Evolutionary conservation across 2,329 filamentous ascomycete species (phyloP).

Genomic region (Arthroderma uncinatum): DNA sequence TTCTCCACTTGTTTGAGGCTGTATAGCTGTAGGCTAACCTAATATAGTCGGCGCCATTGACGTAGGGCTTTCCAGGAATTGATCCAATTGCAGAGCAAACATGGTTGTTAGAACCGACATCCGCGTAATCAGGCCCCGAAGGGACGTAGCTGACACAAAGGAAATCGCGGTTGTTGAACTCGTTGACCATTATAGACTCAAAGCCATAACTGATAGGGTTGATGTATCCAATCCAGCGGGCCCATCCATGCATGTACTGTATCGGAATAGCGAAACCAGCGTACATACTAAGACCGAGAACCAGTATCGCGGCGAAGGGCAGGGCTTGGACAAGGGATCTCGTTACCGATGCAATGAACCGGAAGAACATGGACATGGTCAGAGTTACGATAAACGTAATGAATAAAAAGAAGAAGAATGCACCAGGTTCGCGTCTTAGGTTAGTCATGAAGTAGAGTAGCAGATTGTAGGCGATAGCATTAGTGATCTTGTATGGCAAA

Average conservation of each 20-base stretch:
- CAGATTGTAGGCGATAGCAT: slow-evolving; percentile 64
- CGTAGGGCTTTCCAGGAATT: slow-evolving; percentile 39
- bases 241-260: slow-evolving; percentile 66
- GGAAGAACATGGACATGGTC: slow-evolving; percentile 68
- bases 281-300: slow-evolving; percentile 36
- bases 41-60: slow-evolving; percentile 51
- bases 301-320: slow-evolving; percentile 43
- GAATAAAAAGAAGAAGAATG: slow-evolving; percentile 64
- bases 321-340: slow-evolving; percentile 62
- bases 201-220: slow-evolving; percentile 72
- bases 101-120: slow-evolving; percentile 26
- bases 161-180: slow-evolving; percentile 59
- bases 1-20: slow-evolving; percentile 52
- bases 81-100: slow-evolving; percentile 53
- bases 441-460: slow-evolving; percentile 80
- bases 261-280: slow-evolving; percentile 38
- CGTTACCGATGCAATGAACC: slow-evolving; percentile 62
- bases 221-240: slow-evolving; percentile 69
- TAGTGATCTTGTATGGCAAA: slow-evolving; percentile 69
- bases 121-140: slow-evolving; percentile 28
- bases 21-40: slow-evolving; percentile 46
- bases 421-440: slow-evolving; percentile 57
- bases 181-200: slow-evolving; percentile 70
- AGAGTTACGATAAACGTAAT: slow-evolving; percentile 54
- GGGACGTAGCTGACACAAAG: slow-evolving; percentile 37